Base-by-base conservation (phyloP, 345 rosid genomes). In the Cardamine chenopodiifolia region DNA sequence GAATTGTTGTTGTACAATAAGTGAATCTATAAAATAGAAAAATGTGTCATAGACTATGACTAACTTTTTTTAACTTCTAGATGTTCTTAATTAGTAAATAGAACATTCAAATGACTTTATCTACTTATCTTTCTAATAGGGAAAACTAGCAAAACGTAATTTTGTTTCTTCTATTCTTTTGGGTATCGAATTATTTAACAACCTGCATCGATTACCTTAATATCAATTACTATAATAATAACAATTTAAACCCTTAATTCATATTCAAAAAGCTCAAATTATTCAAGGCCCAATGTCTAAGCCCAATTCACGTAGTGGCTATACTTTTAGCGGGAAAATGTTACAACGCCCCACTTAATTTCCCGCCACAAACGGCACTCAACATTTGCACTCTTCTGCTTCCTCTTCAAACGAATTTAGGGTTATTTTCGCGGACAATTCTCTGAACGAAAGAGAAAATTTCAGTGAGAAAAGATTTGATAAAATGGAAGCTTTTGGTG, bases 401-500 rank as follows among this genome's bases (percentile, higher is more conserved):
- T 45, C 11, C 8, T 35, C 31, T 74, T 63, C 39, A 25, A 70
- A 48, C 72, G 45, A 40, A 4, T 9, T 52, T 79, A 64, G 76
- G 82, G 72, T 63, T 74, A 47, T 29, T 5, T 23, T 66, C 37
- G 45, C 22, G 19, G 47, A 52, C 10, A 20, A 2, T 11, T 62
- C 5, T 58, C 11, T 34, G 2, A 20, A 15, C 45, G 3, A 10
- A 32, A 23, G 18, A 15, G 67, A 18, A 39, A 50, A 53, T 23
- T 11, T 26, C 42, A 52, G 19, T 17, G 29, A 62, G 44, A 8
- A 35, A 17, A 56, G 19, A 14, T 57, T 39, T 8, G 20, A 15
- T 45, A 74, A 84, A 77, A 87, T 91, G 97, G 92, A 91, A 44
- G 87, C 90, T 5, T 85, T 78, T 40, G 89, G 97, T 32, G 91